A percentile compares a stretch with the other conserved stretches of the same genome.
Conservation (phyloP, 225 moss, liverwort and hornwort genomes). For the Takakia lepidozioides region DNA sequence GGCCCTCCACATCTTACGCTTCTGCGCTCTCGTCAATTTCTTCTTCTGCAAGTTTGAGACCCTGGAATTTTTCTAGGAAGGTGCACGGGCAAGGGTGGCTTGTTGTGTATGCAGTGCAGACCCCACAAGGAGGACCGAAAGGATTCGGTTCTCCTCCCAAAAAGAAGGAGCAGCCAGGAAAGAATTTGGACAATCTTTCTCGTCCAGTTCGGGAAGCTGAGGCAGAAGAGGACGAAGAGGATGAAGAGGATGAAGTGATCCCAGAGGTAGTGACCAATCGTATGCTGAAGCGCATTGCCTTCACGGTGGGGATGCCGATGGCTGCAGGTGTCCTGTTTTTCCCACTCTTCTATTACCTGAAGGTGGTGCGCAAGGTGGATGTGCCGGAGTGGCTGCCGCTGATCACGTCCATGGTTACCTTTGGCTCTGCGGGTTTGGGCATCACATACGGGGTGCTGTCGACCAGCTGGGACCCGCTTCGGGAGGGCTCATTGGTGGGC, state of each 20-base stretch:
- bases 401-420: constrained; percentile 71
- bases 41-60: no score
- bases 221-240: constrained; percentile 12
- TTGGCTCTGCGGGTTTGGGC: constrained; percentile 81
- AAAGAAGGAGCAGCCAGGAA: no score
- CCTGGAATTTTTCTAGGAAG: no score
- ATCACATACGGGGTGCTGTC: constrained; percentile 88
- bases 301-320: constrained; percentile 74
- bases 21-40: no score
- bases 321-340: constrained; percentile 66
- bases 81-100: no score
- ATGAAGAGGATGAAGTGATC: constrained; percentile 58
- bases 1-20: no score
- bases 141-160: no score
- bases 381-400: constrained; percentile 96
- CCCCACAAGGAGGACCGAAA: no score
- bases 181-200: no score
- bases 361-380: constrained; percentile 79
- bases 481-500: constrained; percentile 75
- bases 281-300: constrained; percentile 73
- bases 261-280: constrained; percentile 97
- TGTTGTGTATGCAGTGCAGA: no score
- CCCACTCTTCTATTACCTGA: constrained; percentile 71
- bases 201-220: no score
- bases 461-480: constrained; percentile 81